These are phyloP conservation scores for Wickerhamiella shivajii DNA, from an alignment of 805 yeast genomes.

Conservation along the genomic window DNA sequence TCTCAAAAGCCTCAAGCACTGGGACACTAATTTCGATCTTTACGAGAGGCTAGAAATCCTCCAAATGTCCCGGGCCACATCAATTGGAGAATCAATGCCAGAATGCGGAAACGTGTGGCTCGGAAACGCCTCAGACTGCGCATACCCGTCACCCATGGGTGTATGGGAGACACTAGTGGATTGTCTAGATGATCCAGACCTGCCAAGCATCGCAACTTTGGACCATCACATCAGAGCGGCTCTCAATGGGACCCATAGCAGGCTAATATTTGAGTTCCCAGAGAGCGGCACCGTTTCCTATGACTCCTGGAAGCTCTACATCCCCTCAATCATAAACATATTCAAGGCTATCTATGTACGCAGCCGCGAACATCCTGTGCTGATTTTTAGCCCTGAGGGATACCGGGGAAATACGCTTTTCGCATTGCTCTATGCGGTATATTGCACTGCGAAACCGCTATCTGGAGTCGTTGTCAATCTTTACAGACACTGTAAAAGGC, in stretches of 20 bases:
- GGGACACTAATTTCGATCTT: conserved; percentile 38
- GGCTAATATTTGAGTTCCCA: conserved; percentile 1
- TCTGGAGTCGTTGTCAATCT: conserved; percentile 53
- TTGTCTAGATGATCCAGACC: conserved; percentile 21
- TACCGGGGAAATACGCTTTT: conserved; percentile 82
- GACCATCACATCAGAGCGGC: conserved; percentile 17
- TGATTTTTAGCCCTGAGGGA: conserved; percentile 77
- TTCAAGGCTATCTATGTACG: conserved; percentile 49
- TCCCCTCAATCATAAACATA: conserved; percentile 33
- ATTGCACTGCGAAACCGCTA: conserved; percentile 42
- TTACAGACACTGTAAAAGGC: conserved; percentile 53
- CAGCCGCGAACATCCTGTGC: conserved; percentile 23
- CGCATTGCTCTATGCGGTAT: conserved; percentile 55
- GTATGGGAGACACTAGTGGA: conserved; percentile 26
- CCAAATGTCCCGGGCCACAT: conserved; percentile 69
- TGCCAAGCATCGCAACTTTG: conserved; percentile 15
- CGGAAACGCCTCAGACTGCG: conserved; percentile 62
- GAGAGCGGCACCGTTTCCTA: conserved; percentile 39
- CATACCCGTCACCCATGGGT: conserved; percentile 6
- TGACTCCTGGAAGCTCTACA: conserved; percentile 52
- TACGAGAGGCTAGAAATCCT: conserved; percentile 75
- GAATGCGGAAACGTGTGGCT: conserved; percentile 42
- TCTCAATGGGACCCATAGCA: conserved; percentile 11
- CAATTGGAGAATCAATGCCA: conserved; percentile 22
- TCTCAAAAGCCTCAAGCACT: conserved; percentile 17